Percentiles rank a stretch among this genome's conserved stretches.
phyloP scores from a whole-genome alignment of 306 rosid species.

The Cucurbita maxima region DNA sequence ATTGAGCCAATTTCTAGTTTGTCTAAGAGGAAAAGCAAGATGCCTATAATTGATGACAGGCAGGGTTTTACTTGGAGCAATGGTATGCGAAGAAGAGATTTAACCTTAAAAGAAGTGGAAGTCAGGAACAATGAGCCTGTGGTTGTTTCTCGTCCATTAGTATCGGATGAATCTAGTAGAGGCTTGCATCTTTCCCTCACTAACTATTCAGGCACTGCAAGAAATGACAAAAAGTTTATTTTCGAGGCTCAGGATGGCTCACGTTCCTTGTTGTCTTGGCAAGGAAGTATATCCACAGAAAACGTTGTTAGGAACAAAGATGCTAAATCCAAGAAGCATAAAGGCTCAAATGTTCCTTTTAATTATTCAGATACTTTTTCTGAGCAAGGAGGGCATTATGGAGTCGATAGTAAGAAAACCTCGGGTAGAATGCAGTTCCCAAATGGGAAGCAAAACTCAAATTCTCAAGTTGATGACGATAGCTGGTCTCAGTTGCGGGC shows the following conservation, averaged over 20 bases:
- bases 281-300: slow-evolving; percentile 35
- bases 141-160: slow-evolving; percentile 22
- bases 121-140: slow-evolving; percentile 22
- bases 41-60: slow-evolving; percentile 26
- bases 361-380: slow-evolving; percentile 19
- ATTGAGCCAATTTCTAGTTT: slow-evolving; percentile 34
- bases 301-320: slow-evolving; percentile 27
- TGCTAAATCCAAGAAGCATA: slow-evolving; percentile 27
- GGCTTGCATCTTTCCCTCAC: slow-evolving; percentile 56
- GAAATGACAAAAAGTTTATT: slow-evolving; percentile 31
- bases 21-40: slow-evolving; percentile 47
- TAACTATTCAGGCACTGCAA: slow-evolving; percentile 26
- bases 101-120: slow-evolving; percentile 31
- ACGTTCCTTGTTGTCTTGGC: slow-evolving; percentile 30
- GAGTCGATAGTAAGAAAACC: slow-evolving; percentile 21
- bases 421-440: slow-evolving; percentile 16
- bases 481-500: slow-evolving; percentile 19
- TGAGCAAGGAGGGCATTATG: slow-evolving; percentile 22
- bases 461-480: slow-evolving; percentile 22
- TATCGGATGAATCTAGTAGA: slow-evolving; percentile 26
- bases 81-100: slow-evolving; percentile 19
- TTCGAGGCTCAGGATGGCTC: slow-evolving; percentile 33
- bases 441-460: slow-evolving; percentile 13
- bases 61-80: slow-evolving; percentile 23
- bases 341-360: slow-evolving; percentile 25